Percentiles rank a stretch among this genome's conserved stretches.
phyloP scores from a whole-genome alignment of 768 basidiomycete species.

The Amyloporia xantha region DNA sequence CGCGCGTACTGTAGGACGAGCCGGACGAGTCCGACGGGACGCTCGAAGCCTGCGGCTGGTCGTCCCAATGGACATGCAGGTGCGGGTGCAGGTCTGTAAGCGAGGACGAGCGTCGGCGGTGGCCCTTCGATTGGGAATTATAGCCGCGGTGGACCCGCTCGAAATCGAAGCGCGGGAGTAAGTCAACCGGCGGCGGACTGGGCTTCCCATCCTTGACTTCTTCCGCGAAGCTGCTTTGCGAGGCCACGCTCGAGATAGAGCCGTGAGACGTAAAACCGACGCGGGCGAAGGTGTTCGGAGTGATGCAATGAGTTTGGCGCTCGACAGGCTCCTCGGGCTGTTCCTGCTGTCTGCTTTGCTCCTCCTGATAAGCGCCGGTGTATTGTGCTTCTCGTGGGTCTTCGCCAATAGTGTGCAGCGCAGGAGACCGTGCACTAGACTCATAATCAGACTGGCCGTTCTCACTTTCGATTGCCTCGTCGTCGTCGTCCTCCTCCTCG shows the following conservation, averaged over 20 bases:
- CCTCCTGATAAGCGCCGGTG: too few relatives aligned
- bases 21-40: background rate
- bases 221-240: background rate
- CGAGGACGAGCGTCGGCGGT: background rate
- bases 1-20: background rate
- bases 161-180: conserved; percentile 5
- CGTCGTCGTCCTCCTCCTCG: background rate
- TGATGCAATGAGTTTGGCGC: background rate
- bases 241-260: background rate
- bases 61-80: background rate
- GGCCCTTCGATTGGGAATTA: background rate
- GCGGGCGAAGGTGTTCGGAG: background rate
- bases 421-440: too few relatives aligned
- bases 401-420: background rate
- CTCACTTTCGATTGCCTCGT: background rate
- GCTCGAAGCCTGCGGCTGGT: background rate
- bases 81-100: background rate
- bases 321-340: background rate
- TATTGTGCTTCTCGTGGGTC: too few relatives aligned
- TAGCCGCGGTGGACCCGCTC: background rate
- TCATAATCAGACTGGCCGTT: background rate
- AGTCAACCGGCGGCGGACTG: background rate
- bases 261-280: background rate
- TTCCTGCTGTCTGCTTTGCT: too few relatives aligned
- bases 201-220: background rate